Evolutionary conservation across 2,329 filamentous ascomycete genomes (phyloP).

Genomic region (Aspergillus tubingensis): DNA sequence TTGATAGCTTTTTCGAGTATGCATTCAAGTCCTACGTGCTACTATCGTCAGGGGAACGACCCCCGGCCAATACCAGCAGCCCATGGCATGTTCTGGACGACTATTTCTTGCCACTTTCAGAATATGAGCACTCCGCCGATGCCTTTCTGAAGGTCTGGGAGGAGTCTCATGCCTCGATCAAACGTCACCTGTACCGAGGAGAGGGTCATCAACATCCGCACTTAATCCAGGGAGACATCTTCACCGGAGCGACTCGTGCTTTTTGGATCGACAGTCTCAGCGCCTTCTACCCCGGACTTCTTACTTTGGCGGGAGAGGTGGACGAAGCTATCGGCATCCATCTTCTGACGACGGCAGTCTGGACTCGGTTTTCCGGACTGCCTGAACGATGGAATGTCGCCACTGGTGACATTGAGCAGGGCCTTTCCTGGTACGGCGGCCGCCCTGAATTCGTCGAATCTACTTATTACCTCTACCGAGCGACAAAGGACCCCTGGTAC

Average conservation of each 20-base stretch:
- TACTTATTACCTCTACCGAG: constrained; percentile 92
- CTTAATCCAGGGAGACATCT: constrained; percentile 86
- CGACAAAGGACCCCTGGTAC: constrained; percentile 94
- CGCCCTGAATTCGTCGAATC: constrained; percentile 97
- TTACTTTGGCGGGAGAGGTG: constrained; percentile 82
- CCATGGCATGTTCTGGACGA: constrained; percentile 58
- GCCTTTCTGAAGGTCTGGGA: constrained; percentile 83
- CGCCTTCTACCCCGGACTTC: constrained; percentile 88
- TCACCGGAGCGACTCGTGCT: constrained; percentile 82
- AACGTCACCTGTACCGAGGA: constrained; percentile 84
- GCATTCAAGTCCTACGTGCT: constrained; percentile 92
- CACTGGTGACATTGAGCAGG: constrained; percentile 79
- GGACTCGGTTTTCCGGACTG: constrained; percentile 91
- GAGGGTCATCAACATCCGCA: constrained; percentile 78
- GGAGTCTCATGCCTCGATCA: constrained; percentile 81
- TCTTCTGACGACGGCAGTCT: constrained; percentile 85
- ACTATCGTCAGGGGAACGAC: constrained; percentile 68
- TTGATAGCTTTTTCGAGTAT: constrained; percentile 99
- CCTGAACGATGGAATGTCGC: constrained; percentile 92
- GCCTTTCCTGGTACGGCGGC: constrained; percentile 91
- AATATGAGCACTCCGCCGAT: constrained; percentile 70
- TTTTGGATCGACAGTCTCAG: constrained; percentile 97
- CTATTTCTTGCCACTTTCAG: constrained; percentile 65
- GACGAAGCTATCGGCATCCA: constrained; percentile 91
- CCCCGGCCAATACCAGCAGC: constrained; percentile 38